phyloP scores from a whole-genome alignment of 768 basidiomycete species.

The Fibroporia radiculosa region DNA sequence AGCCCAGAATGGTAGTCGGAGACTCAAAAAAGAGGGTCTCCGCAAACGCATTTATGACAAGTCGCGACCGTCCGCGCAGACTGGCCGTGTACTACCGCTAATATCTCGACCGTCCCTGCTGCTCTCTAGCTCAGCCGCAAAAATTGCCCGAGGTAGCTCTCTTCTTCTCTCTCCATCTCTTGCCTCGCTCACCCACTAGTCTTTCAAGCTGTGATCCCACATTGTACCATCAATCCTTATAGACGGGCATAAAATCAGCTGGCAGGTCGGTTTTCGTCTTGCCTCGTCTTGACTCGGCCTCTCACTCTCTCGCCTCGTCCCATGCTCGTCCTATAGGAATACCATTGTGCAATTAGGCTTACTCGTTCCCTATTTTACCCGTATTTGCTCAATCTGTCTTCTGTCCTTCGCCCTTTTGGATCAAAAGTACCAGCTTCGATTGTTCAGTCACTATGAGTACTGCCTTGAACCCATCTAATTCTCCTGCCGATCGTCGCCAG shows the following conservation, averaged over 20 bases:
- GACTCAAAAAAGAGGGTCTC: conserved; percentile 22
- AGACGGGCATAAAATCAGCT: conserved; percentile 73
- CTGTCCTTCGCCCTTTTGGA: conserved; percentile 45
- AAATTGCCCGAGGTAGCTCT: conserved; percentile 17
- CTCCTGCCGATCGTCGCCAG: conserved; percentile 64
- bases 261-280: conserved; percentile 40
- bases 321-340: conserved; percentile 33
- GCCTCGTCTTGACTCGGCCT: conserved; percentile 2
- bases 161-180: conserved; percentile 1
- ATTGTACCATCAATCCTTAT: conserved; percentile 71
- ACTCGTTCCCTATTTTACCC: conserved; percentile 37
- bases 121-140: conserved; percentile 17
- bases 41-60: conserved; percentile 19
- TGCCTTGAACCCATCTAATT: conserved; percentile 62
- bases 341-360: conserved; percentile 59
- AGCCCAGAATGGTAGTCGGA: conserved; percentile 17
- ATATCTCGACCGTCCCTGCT: conserved; percentile 18
- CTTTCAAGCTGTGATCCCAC: conserved; percentile 39
- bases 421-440: conserved; percentile 42
- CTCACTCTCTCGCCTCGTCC: conserved; percentile 12
- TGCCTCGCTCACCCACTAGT: conserved; percentile 3
- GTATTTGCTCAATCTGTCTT: conserved; percentile 42
- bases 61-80: conserved; percentile 16
- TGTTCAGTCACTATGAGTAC: conserved; percentile 57
- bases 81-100: conserved; percentile 26